Evolutionary conservation across 768 basidiomycete species (phyloP).

Genomic region (Hericium rajendrae): DNA sequence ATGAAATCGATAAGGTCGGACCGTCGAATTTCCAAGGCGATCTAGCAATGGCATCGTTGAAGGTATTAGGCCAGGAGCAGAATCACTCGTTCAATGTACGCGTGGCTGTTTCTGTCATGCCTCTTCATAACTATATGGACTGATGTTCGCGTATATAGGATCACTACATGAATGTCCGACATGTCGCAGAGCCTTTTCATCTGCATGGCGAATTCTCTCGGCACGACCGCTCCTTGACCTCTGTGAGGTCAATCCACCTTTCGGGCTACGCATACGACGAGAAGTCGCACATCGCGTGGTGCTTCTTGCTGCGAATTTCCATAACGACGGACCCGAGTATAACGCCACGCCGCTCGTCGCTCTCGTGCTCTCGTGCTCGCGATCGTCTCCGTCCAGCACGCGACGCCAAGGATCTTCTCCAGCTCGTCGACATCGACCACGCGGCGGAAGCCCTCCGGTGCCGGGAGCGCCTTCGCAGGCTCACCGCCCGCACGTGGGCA

Average conservation of each 20-base stretch:
- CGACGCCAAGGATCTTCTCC: conserved; percentile 59
- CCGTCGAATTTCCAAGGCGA: conserved; percentile 87
- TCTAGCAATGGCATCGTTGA: conserved; percentile 81
- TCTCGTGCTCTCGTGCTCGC: conserved; percentile 71
- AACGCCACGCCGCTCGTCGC: too few species aligned
- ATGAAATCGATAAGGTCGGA: conserved; percentile 89
- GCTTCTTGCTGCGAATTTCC: conserved; percentile 86
- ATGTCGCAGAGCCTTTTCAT: conserved; percentile 86
- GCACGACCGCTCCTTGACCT: conserved; percentile 87
- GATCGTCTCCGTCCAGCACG: conserved; percentile 48
- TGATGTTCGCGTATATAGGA: too few species aligned
- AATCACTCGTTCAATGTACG: conserved; percentile 70
- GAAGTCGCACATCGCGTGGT: conserved; percentile 81
- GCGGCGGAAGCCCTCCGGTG: conserved; percentile 90
- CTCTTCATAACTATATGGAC: conserved; percentile 1
- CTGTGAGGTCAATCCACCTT: conserved; percentile 78
- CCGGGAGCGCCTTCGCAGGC: conserved; percentile 77
- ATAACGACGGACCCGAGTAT: too few species aligned
- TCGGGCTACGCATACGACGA: conserved; percentile 85
- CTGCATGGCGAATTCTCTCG: conserved; percentile 84
- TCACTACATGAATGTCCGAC: conserved; percentile 83
- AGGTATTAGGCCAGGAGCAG: conserved; percentile 92
- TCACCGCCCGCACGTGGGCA: conserved; percentile 68
- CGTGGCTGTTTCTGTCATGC: not conserved
- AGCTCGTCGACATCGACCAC: conserved; percentile 73